Evolutionary conservation across 2,329 filamentous ascomycete genomes (phyloP).

Genomic region (Colletotrichum sp.): DNA sequence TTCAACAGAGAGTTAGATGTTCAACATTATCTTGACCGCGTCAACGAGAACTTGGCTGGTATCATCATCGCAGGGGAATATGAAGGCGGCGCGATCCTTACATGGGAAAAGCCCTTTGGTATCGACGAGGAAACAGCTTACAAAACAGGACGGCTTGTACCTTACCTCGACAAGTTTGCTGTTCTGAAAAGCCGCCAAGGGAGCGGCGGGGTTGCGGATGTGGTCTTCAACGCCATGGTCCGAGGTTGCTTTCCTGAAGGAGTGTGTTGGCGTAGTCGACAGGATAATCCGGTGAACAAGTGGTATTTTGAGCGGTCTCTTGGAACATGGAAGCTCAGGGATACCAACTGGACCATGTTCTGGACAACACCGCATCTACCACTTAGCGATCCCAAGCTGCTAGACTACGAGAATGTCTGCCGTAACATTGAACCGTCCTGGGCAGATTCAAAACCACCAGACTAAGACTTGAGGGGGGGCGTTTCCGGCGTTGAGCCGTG

Average conservation of each 20-base stretch:
- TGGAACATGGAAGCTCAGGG: constrained; percentile 81
- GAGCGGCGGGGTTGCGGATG: constrained; percentile 89
- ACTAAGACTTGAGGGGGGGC: neutral
- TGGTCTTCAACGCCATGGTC: constrained; percentile 96
- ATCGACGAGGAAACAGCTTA: constrained; percentile 59
- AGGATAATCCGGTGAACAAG: constrained; percentile 95
- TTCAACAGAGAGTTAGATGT: constrained; percentile 87
- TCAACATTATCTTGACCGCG: constrained; percentile 80
- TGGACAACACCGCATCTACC: constrained; percentile 82
- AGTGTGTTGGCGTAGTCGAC: constrained; percentile 90
- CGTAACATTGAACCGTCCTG: constrained; percentile 67
- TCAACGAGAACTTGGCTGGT: constrained; percentile 82
- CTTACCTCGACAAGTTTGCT: constrained; percentile 97
- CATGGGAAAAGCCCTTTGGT: constrained; percentile 82
- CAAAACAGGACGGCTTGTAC: constrained; percentile 71
- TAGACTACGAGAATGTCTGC: constrained; percentile 79
- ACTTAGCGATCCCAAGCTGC: constrained; percentile 58
- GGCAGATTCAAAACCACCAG: constrained; percentile 57
- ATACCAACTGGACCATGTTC: constrained; percentile 97
- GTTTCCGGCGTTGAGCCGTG: neutral
- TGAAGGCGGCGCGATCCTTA: constrained; percentile 92
- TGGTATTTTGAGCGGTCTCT: constrained; percentile 96
- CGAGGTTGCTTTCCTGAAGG: constrained; percentile 85
- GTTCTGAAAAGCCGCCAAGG: constrained; percentile 89
- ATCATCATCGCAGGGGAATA: constrained; percentile 96